These are phyloP conservation scores for Xylaria sp. DNA, from an alignment of 2,329 filamentous ascomycete genomes.

Conservation along the genomic window DNA sequence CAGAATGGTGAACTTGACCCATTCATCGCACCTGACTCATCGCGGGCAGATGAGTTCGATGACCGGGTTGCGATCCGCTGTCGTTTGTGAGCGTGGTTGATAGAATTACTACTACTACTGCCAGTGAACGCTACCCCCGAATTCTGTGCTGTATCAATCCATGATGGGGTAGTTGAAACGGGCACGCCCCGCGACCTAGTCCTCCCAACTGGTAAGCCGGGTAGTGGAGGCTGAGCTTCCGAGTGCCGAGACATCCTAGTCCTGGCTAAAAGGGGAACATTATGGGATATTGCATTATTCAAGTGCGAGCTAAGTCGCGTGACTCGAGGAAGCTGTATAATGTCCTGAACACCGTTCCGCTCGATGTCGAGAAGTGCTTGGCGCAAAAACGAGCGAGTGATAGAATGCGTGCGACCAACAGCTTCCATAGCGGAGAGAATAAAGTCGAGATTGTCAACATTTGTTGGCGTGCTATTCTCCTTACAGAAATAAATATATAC, in stretches of 20 bases:
- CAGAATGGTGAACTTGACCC: background rate
- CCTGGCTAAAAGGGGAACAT: constrained; percentile 62
- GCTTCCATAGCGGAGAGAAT: constrained; percentile 82
- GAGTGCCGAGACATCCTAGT: constrained; percentile 57
- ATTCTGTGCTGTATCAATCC: constrained; percentile 4
- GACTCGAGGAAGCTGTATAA: constrained; percentile 53
- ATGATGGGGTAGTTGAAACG: background rate
- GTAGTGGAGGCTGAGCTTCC: constrained; percentile 55
- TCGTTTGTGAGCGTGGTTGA: constrained; percentile 28
- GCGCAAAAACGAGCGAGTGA: constrained; percentile 86
- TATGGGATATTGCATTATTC: constrained; percentile 47
- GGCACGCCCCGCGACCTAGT: constrained; percentile 25
- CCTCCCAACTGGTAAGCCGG: constrained; percentile 53
- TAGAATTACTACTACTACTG: background rate
- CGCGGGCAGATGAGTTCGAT: constrained; percentile 22
- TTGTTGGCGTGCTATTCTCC: constrained; percentile 65
- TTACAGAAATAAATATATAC: constrained; percentile 78
- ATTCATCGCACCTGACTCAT: background rate
- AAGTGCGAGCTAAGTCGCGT: constrained; percentile 50
- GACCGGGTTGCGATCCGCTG: constrained; percentile 27
- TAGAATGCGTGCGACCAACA: constrained; percentile 76
- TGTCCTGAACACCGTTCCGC: constrained; percentile 55
- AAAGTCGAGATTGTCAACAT: constrained; percentile 72
- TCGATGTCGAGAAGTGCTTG: constrained; percentile 88
- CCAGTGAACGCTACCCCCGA: background rate